These are phyloP conservation scores for Ustilago sp. DNA, from an alignment of 1,284 basidiomycete genomes.

Conservation along the genomic window DNA sequence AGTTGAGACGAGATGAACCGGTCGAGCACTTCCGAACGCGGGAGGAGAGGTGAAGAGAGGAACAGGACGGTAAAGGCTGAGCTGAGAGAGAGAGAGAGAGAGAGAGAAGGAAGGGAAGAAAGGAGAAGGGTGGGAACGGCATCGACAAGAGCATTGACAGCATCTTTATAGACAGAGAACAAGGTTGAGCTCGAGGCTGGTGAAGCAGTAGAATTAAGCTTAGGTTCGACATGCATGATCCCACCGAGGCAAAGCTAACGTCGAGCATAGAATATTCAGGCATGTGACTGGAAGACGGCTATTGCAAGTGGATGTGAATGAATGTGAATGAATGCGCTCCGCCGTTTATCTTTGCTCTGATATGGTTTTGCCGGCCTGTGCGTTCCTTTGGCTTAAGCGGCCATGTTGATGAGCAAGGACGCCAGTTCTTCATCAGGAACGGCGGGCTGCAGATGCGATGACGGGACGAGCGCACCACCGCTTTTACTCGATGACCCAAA, in stretches of 20 bases:
- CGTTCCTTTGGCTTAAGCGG: neutral
- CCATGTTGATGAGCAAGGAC: neutral
- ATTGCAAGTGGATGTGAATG: too few species aligned
- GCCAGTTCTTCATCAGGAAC: neutral
- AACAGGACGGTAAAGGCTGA: neutral
- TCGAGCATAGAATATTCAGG: neutral
- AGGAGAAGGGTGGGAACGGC: neutral
- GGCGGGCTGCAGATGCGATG: too few species aligned
- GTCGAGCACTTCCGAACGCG: slow-evolving; percentile 1
- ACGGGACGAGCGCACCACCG: neutral
- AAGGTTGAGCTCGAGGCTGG: neutral
- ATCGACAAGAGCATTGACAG: neutral
- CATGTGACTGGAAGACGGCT: too few species aligned
- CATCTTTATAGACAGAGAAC: slow-evolving; percentile 5
- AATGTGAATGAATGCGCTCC: slow-evolving; percentile 11
- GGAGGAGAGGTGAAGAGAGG: neutral
- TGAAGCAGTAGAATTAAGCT: neutral
- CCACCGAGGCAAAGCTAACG: neutral
- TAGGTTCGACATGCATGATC: neutral
- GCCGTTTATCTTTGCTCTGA: slow-evolving; percentile 4
- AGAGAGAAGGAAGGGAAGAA: neutral
- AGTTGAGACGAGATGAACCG: slow-evolving; percentile 1
- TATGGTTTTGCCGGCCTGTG: neutral
- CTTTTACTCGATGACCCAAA: neutral
- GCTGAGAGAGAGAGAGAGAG: neutral